phyloP scores from a whole-genome alignment of 352 stramenopile species.

The Pythium coloratum region DNA sequence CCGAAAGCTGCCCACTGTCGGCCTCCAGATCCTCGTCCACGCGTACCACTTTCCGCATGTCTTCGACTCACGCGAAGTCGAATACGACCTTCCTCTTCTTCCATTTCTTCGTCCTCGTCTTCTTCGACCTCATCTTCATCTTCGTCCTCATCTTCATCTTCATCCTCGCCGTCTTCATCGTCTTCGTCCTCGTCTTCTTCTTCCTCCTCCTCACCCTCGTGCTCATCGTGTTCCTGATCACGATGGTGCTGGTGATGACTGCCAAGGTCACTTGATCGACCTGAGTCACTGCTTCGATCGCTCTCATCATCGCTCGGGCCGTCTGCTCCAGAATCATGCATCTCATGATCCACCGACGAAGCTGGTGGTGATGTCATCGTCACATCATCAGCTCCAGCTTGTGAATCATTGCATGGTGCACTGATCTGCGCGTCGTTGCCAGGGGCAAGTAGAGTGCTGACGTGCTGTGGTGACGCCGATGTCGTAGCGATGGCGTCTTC shows the following conservation, averaged over 20 bases:
- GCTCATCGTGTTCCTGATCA: slow-evolving; percentile 44
- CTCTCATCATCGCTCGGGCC: slow-evolving; percentile 49
- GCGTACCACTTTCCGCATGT: slow-evolving; percentile 11
- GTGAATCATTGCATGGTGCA: background rate
- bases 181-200: slow-evolving; percentile 62
- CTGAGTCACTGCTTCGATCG: slow-evolving; percentile 62
- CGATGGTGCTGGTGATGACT: slow-evolving; percentile 27
- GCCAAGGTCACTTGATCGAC: slow-evolving; percentile 43
- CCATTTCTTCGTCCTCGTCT: slow-evolving; percentile 67
- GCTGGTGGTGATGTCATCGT: slow-evolving; percentile 56
- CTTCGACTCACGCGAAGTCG: slow-evolving; percentile 41
- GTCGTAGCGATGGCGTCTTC: background rate
- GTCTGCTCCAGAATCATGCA: slow-evolving; percentile 46
- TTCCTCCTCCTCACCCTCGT: slow-evolving; percentile 61
- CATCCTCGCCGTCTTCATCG: slow-evolving; percentile 45
- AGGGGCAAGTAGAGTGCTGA: background rate
- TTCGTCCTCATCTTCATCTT: slow-evolving; percentile 58
- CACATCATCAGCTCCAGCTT: slow-evolving; percentile 52
- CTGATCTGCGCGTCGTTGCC: background rate
- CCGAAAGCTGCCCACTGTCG: slow-evolving; percentile 75
- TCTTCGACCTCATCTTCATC: slow-evolving; percentile 57
- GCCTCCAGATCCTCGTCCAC: slow-evolving; percentile 30
- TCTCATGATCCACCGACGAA: slow-evolving; percentile 55
- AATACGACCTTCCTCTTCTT: slow-evolving; percentile 59
- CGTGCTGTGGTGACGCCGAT: background rate